phyloP scores from a whole-genome alignment of 2,329 filamentous ascomycete species.

The Uncinocarpus reesii region DNA sequence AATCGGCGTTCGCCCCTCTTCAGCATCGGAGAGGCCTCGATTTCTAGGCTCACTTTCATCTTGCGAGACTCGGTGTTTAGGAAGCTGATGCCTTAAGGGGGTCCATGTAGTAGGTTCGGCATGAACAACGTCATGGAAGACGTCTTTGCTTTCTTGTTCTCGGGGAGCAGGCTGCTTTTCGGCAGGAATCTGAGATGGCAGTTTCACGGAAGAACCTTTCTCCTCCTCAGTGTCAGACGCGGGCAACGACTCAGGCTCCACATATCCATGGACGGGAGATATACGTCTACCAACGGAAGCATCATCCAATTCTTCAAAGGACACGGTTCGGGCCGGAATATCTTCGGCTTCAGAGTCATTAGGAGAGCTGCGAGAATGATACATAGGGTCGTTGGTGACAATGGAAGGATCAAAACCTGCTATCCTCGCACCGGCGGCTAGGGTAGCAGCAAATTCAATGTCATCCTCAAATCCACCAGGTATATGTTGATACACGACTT shows the following conservation, averaged over 20 bases:
- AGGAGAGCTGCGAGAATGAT: constrained; percentile 42
- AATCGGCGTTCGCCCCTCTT: constrained; percentile 13
- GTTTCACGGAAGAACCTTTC: background rate
- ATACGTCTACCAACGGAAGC: background rate
- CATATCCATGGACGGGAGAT: constrained; percentile 11
- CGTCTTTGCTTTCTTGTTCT: background rate
- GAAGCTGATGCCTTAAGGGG: background rate
- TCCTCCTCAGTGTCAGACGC: constrained; percentile 10
- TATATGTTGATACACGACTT: constrained; percentile 4
- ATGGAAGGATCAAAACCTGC: constrained; percentile 62
- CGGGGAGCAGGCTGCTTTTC: background rate
- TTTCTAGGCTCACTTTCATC: background rate
- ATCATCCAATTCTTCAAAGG: constrained; percentile 17
- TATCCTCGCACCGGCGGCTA: constrained; percentile 59
- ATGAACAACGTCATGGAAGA: background rate
- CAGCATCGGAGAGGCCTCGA: constrained; percentile 13
- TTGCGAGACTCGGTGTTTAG: background rate
- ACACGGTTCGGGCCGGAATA: constrained; percentile 2
- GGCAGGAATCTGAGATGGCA: background rate
- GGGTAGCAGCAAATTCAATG: constrained; percentile 56
- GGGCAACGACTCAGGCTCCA: constrained; percentile 13
- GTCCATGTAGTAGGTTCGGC: background rate
- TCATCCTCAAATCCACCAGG: constrained; percentile 49
- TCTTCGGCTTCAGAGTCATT: constrained; percentile 14
- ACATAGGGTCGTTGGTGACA: constrained; percentile 56